Base-by-base conservation (phyloP, 2,329 filamentous ascomycete species). In the Fusarium temperatum region DNA sequence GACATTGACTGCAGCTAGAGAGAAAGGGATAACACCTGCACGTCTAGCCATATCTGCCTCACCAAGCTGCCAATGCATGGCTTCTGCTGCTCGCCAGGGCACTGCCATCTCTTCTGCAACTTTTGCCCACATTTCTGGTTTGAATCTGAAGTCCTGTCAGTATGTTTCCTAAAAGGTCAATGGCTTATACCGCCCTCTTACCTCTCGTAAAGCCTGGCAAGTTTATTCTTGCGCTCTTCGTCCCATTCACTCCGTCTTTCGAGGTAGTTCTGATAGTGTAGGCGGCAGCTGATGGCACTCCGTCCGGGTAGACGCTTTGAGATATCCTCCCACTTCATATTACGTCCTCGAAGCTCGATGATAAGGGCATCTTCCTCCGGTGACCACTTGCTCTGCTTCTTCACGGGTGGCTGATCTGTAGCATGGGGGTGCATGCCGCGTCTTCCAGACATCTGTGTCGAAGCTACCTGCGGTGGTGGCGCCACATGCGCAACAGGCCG, bases 291-390 rank as follows among this genome's bases (percentile, higher is more conserved):
- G 79, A 98, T 98, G 65, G 95, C 92, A 83, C 95, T 98, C 77
- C 96, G 90, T 71, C 96, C 96, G 6, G 95, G 95, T 56, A 98
- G 86, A 62, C 92, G 90, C 85, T 96, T 97, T 71, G 94, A 97
- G 78, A 98, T 98, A 82, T 98, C 96, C 81, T 98, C 96, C 96
- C 96, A 98, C 81, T 98, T 98, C 94, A 98, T 98, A 14, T 94
- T 94, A 77, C 92, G 92, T 42, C 94, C 94, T 66, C 96, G 91
- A 71, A 98, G 89, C 82, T 97, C 94, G 78, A 98, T 98, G 77
- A 98, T 98, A 55, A 96, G 86, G n/a, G 93, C 90, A 82, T 98
- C 95, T 82, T 98, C 96, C 71, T 98, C 94, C 2, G 93, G 88
- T 10, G 94, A 97, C 96, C 96, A 98, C 83, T 98, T 98, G 80